These are phyloP conservation scores for Globisporangium cylindrosporum DNA, from an alignment of 352 stramenopile genomes.

Conservation along the genomic window DNA sequence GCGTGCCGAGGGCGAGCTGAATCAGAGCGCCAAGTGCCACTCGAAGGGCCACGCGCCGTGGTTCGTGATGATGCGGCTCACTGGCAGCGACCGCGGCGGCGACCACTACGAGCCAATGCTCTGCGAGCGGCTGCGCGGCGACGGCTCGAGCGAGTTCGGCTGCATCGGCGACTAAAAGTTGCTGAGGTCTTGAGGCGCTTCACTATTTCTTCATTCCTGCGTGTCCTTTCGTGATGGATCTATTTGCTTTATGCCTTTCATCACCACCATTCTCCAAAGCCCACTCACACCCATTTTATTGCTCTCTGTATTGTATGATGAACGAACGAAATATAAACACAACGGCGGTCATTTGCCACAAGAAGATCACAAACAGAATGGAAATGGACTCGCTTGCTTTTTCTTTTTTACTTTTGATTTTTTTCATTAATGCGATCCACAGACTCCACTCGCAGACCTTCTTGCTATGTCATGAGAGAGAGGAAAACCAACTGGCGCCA, in stretches of 20 bases:
- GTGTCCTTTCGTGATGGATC: not conserved
- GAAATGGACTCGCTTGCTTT: conserved; percentile 2
- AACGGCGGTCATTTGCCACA: conserved; percentile 6
- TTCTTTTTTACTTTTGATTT: conserved; percentile 14
- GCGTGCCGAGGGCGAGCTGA: conserved; percentile 34
- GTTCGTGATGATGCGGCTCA: conserved; percentile 88
- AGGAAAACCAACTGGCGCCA: not conserved
- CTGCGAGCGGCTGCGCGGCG: conserved; percentile 74
- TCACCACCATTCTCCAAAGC: not conserved
- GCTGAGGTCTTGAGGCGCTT: not conserved
- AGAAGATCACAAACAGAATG: conserved; percentile 5
- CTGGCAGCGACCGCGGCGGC: conserved; percentile 74
- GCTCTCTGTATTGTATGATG: conserved; percentile 15
- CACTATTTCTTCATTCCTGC: not conserved
- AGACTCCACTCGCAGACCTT: not conserved
- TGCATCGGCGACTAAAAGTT: conserved; percentile 67
- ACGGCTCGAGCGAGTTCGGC: conserved; percentile 82
- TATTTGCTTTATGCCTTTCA: not conserved
- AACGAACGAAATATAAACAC: conserved; percentile 16
- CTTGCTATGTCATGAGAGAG: not conserved
- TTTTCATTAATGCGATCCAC: conserved; percentile 15
- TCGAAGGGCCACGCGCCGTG: conserved; percentile 81
- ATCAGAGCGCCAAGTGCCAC: conserved; percentile 46
- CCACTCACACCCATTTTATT: not conserved
- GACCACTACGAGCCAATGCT: conserved; percentile 90